A percentile compares a stretch with the other conserved stretches of the same genome.
Evolutionary conservation across 2,329 filamentous ascomycete genomes (phyloP).

Genomic region (Pestalotiopsis sp.): DNA sequence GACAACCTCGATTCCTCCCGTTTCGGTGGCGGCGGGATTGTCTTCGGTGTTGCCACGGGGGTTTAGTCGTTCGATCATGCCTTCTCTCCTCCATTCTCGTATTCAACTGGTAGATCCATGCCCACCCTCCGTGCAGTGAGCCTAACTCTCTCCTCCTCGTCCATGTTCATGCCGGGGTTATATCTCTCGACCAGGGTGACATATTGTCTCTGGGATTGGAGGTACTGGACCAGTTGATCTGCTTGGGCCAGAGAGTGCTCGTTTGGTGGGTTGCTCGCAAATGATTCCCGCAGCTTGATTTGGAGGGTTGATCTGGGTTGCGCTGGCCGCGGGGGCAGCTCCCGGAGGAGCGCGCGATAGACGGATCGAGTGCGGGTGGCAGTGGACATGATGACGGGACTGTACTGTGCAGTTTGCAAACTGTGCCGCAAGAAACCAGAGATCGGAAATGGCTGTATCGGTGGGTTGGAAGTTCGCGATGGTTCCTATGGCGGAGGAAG

Average conservation of each 20-base stretch:
- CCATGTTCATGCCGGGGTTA: slow-evolving; percentile 90
- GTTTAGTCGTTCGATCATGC: neutral
- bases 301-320: slow-evolving; percentile 69
- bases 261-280: slow-evolving; percentile 44
- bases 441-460: neutral
- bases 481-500: neutral
- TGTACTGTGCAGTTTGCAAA: neutral
- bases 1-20: neutral
- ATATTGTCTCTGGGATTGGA: slow-evolving; percentile 85
- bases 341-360: slow-evolving; percentile 87
- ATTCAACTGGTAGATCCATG: slow-evolving; percentile 81
- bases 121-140: slow-evolving; percentile 86
- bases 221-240: slow-evolving; percentile 80
- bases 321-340: slow-evolving; percentile 73
- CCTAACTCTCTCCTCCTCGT: slow-evolving; percentile 80
- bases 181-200: slow-evolving; percentile 83
- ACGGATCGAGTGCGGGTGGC: slow-evolving; percentile 68
- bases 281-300: slow-evolving; percentile 66
- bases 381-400: slow-evolving; percentile 33
- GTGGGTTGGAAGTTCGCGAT: neutral
- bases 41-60: neutral
- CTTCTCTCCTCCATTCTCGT: slow-evolving; percentile 24
- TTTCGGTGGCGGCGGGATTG: neutral
- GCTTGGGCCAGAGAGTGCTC: slow-evolving; percentile 50
- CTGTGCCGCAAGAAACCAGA: neutral